phyloP scores from a whole-genome alignment of 2,329 filamentous ascomycete genomes.

The Zasmidium angulare region DNA sequence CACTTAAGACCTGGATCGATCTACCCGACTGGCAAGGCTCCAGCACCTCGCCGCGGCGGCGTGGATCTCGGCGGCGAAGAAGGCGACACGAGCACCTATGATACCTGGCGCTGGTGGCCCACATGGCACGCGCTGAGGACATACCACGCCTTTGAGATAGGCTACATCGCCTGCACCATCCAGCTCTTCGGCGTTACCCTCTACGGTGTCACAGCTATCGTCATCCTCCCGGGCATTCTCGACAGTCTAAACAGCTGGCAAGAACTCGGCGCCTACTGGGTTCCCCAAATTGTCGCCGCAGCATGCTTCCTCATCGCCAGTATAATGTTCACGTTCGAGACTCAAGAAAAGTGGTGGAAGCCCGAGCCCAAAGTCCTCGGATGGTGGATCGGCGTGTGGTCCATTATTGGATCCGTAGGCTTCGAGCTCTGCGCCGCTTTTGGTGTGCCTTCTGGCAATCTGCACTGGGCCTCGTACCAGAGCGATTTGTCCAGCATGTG shows the following conservation, averaged over 20 bases:
- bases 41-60: conserved; percentile 18
- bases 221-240: conserved; percentile 30
- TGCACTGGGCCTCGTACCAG: conserved; percentile 26
- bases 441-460: conserved; percentile 11
- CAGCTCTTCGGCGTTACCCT: conserved; percentile 33
- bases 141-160: conserved; percentile 32
- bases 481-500: conserved; percentile 27
- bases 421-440: conserved; percentile 24
- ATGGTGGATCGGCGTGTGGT: conserved; percentile 34
- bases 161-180: conserved; percentile 30
- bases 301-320: conserved; percentile 31
- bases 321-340: conserved; percentile 32
- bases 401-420: conserved; percentile 28
- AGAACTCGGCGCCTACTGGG: conserved; percentile 27
- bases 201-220: conserved; percentile 26
- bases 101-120: conserved; percentile 20
- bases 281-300: conserved; percentile 31
- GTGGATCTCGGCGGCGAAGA: conserved; percentile 18
- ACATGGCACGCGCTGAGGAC: conserved; percentile 26
- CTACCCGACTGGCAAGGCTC: conserved; percentile 16
- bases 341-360: conserved; percentile 33
- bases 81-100: conserved; percentile 7
- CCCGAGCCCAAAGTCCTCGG: conserved; percentile 26
- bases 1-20: conserved; percentile 19
- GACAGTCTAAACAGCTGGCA: conserved; percentile 24